A percentile compares a stretch with the other conserved stretches of the same genome.
Conservation (phyloP, 495 filamentous ascomycete genomes). For the Aspergillus haitiensis region DNA sequence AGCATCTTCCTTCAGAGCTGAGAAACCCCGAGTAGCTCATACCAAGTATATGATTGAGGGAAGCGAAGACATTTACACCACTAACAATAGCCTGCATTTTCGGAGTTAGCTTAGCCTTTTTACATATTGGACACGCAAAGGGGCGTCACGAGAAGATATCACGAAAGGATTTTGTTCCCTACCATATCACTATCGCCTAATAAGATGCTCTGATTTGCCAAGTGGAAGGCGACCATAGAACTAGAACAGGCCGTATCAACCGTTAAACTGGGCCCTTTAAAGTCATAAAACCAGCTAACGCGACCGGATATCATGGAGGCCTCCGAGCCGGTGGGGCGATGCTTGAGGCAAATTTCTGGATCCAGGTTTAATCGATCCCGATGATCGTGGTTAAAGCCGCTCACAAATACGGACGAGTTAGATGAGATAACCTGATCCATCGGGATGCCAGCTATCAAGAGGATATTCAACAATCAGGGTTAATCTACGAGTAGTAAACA, state of each 20-base stretch:
- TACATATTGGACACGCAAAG: no score
- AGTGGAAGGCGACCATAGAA: constrained; percentile 17
- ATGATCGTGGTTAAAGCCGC: constrained; percentile 23
- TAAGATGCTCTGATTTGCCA: not conserved
- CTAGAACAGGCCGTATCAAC: constrained; percentile 55
- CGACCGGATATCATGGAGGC: constrained; percentile 27
- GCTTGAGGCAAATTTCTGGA: constrained; percentile 7
- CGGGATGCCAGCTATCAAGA: constrained; percentile 8
- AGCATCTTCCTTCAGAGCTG: constrained; percentile 27
- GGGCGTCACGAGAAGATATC: not conserved
- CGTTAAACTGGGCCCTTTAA: constrained; percentile 36
- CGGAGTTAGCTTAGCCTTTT: no score
- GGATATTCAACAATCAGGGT: not conserved
- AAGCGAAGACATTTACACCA: not conserved
- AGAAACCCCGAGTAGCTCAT: constrained; percentile 15
- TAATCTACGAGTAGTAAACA: not conserved
- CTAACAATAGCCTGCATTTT: not conserved
- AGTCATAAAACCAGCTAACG: constrained; percentile 36
- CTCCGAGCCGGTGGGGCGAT: constrained; percentile 7
- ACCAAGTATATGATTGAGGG: constrained; percentile 5
- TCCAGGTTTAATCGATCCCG: constrained; percentile 10
- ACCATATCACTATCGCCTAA: not conserved
- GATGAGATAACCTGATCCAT: constrained; percentile 11
- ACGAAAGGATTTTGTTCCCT: not conserved
- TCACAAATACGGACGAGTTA: constrained; percentile 18